Conservation (phyloP, 768 basidiomycete species). For the Amanita exitialis region DNA sequence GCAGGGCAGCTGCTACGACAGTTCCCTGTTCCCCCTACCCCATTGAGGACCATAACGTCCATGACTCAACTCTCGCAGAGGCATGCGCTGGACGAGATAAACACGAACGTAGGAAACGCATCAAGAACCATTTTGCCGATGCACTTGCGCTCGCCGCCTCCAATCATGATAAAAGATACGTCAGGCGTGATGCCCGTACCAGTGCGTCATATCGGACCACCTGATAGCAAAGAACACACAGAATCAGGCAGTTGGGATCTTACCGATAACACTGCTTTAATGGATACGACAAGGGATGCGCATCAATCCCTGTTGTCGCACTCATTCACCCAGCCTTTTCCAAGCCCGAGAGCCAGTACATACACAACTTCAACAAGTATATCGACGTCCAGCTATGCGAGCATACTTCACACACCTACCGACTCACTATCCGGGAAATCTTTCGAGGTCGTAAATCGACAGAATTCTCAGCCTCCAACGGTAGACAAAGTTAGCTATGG, state of each 20-base stretch:
- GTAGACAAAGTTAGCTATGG: neutral
- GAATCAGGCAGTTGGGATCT: neutral
- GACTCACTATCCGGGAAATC: neutral
- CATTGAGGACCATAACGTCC: neutral
- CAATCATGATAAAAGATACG: neutral
- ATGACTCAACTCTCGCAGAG: constrained; percentile 1
- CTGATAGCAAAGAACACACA: neutral
- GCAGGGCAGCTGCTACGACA: neutral
- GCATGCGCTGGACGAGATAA: neutral
- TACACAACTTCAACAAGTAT: neutral
- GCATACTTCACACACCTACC: neutral
- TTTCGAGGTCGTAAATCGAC: neutral
- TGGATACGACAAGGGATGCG: neutral
- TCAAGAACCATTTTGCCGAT: neutral
- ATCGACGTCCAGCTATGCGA: neutral
- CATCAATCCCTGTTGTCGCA: neutral
- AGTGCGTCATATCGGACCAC: too few species aligned
- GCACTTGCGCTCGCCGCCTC: neutral
- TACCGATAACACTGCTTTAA: neutral
- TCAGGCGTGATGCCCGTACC: neutral
- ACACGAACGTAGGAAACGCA: neutral
- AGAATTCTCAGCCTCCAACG: neutral
- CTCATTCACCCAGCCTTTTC: neutral
- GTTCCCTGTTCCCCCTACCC: neutral
- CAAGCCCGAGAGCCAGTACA: neutral